phyloP scores from a whole-genome alignment of 2,329 filamentous ascomycete genomes.

The Aspergillus fumigatus region DNA sequence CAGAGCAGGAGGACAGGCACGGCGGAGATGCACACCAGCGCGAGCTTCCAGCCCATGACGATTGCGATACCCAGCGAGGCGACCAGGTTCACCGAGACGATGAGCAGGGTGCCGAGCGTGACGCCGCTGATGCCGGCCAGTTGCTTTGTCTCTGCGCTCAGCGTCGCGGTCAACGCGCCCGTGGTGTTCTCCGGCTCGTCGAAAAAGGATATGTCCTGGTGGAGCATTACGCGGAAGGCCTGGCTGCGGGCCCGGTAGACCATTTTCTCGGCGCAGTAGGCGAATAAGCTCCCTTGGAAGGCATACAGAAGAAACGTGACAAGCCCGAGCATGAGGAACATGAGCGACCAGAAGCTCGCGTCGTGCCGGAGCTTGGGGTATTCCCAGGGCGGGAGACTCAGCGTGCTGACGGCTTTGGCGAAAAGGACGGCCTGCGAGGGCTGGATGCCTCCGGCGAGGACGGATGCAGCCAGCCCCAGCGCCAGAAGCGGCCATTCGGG shows the following conservation, averaged over 20 bases:
- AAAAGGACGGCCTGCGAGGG: slow-evolving; percentile 77
- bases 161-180: slow-evolving; percentile 80
- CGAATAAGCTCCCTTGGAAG: slow-evolving; percentile 70
- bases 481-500: slow-evolving; percentile 71
- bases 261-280: slow-evolving; percentile 81
- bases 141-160: slow-evolving; percentile 85
- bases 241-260: slow-evolving; percentile 78
- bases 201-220: slow-evolving; percentile 90
- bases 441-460: slow-evolving; percentile 77
- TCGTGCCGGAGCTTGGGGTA: slow-evolving; percentile 60
- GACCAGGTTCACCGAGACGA: slow-evolving; percentile 73
- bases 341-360: slow-evolving; percentile 79
- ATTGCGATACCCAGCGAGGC: slow-evolving; percentile 66
- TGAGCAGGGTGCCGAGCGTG: slow-evolving; percentile 80
- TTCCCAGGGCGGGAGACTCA: slow-evolving; percentile 54
- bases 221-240: slow-evolving; percentile 81
- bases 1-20: slow-evolving; percentile 76
- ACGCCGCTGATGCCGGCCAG: slow-evolving; percentile 82
- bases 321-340: slow-evolving; percentile 81
- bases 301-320: slow-evolving; percentile 65
- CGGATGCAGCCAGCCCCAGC: slow-evolving; percentile 57
- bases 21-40: slow-evolving; percentile 73
- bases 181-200: slow-evolving; percentile 84
- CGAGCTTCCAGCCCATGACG: slow-evolving; percentile 82
- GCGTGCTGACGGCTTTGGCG: slow-evolving; percentile 74